Conservation (phyloP, 805 yeast species). For the Torulaspora delbrueckii region DNA sequence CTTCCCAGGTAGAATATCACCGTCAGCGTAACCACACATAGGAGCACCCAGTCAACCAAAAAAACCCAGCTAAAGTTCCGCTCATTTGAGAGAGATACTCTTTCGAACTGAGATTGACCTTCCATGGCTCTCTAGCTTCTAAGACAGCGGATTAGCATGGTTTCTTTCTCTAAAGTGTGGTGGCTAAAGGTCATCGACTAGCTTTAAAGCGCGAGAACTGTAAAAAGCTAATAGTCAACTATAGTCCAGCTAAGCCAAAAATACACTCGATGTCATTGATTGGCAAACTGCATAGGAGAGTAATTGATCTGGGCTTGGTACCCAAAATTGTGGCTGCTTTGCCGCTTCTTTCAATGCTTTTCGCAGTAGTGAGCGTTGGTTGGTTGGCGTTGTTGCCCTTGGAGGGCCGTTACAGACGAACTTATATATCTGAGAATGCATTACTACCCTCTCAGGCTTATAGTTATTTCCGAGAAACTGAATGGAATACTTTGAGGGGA, state of each 20-base stretch:
- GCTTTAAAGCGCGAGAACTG: background rate
- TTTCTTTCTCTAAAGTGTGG: background rate
- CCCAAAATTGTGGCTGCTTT: conserved; percentile 42
- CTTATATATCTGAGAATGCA: conserved; percentile 94
- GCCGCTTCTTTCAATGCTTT: conserved; percentile 41
- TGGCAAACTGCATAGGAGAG: conserved; percentile 38
- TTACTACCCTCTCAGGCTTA: conserved; percentile 94
- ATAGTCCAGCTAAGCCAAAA: background rate
- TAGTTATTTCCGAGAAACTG: conserved; percentile 86
- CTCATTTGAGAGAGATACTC: conserved; percentile 30
- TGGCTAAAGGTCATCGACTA: background rate
- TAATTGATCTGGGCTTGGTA: conserved; percentile 43
- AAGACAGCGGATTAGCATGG: background rate
- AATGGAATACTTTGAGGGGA: conserved; percentile 89
- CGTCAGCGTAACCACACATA: conserved; percentile 55
- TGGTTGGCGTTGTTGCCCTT: conserved; percentile 62
- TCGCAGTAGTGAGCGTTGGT: conserved; percentile 44
- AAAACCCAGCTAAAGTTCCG: conserved; percentile 62
- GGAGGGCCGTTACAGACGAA: conserved; percentile 74
- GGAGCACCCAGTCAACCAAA: conserved; percentile 74
- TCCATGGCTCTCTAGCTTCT: conserved; percentile 22
- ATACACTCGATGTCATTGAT: conserved; percentile 22
- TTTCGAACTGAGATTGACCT: conserved; percentile 28
- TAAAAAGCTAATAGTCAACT: background rate
- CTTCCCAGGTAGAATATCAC: conserved; percentile 75